Evolutionary conservation across 2,329 filamentous ascomycete species (phyloP), one percentile per base, ranked within the genome.

Genomic region (Hypoxylon sp.): DNA sequence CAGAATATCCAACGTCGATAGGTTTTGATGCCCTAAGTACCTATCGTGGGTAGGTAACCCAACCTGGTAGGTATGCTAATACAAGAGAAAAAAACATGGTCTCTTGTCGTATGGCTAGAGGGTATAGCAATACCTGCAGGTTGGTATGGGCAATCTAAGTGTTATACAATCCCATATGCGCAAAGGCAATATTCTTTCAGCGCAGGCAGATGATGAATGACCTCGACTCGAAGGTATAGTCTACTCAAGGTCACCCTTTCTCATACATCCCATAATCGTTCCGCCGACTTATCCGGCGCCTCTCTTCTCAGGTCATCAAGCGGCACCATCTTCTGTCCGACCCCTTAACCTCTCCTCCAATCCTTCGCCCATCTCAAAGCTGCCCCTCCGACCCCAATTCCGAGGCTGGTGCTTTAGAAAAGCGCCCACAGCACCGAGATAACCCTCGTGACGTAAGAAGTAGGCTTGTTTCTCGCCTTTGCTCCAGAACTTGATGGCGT

Each of bases 401-500:
- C 81, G 81, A 0, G 93, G 93, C 73, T 96, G 91, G 34, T 91
- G 78, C 75, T 93, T 96, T 52, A 99, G 76, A 69, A 99, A 99
- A 0, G 94, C 94, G 1, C 94, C 94, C 0, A 97, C 94, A 13
- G 91, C 84, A 7, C 94, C 94, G 1, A 99, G 81, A 69, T 97
- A 99, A 17, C 94, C 94, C 72, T 99, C 94, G 66, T 99, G 94
- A 4, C 94, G 82, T 52, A 99, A 71, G 71, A 99, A 99, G 70
- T 96, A 97, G 0, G 94, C 94, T 72, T 97, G 91, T 72, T 96
- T 97, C 67, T 86, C 80, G 30, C 92, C 93, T 68, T 94, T 91
- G 61, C 89, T 91, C 94, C 94, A 99, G 74, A 97, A 99, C 63
- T 91, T 91, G 74, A 99, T 97, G 67, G 93, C 94, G 68, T 96